phyloP scores from a whole-genome alignment of 345 rosid species.

The Passiflora organensis region DNA sequence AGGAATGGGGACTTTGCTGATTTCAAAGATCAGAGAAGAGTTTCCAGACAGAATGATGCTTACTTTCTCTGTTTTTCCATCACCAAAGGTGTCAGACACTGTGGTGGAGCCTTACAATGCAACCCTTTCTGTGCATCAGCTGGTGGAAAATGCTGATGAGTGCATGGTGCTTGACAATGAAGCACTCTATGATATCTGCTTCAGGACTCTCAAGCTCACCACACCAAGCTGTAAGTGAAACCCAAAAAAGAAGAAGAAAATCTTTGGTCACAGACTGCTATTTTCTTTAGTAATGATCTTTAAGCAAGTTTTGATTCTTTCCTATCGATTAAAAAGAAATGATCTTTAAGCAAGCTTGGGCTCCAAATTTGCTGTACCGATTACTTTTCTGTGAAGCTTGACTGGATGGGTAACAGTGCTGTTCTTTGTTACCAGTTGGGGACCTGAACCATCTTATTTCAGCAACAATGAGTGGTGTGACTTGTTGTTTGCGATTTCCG shows the following conservation, averaged over 20 bases:
- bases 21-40: slow-evolving; percentile 41
- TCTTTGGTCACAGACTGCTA: not conserved
- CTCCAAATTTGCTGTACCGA: not conserved
- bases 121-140: slow-evolving; percentile 35
- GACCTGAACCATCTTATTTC: slow-evolving; percentile 28
- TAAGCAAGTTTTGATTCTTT: too few species aligned
- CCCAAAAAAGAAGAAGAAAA: too few species aligned
- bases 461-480: slow-evolving; percentile 26
- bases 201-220: slow-evolving; percentile 34
- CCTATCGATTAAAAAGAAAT: too few species aligned
- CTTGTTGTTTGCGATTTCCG: slow-evolving; percentile 26
- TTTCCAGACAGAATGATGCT: slow-evolving; percentile 29
- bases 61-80: slow-evolving; percentile 32
- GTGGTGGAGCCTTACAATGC: slow-evolving; percentile 42
- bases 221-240: slow-evolving; percentile 44
- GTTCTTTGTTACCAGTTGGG: slow-evolving; percentile 7
- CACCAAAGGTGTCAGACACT: slow-evolving; percentile 31
- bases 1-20: slow-evolving; percentile 36
- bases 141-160: slow-evolving; percentile 40
- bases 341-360: too few species aligned
- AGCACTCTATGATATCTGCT: slow-evolving; percentile 35
- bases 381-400: not conserved
- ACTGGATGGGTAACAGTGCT: not conserved
- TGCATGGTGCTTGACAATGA: slow-evolving; percentile 41
- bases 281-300: too few species aligned